Percentiles rank a stretch among this genome's conserved stretches.
Conservation (phyloP, 331 rosid species). For the Acacia concinna region DNA sequence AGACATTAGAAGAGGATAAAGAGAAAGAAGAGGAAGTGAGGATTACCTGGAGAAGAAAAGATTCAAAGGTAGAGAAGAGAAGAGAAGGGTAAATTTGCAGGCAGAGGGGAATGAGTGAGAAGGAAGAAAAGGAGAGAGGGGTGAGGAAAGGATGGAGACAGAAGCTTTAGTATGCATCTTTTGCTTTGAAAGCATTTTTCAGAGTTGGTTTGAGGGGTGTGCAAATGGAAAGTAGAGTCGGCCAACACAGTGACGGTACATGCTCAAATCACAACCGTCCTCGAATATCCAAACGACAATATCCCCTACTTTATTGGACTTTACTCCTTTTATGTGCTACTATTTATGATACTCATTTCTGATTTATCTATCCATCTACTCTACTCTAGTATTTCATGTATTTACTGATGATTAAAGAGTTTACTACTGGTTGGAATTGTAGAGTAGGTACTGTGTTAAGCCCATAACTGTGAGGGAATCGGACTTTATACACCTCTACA, state of each 20-base stretch:
- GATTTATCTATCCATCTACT: neutral
- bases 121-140: constrained; percentile 37
- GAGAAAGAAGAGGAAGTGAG: constrained; percentile 3
- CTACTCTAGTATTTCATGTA: neutral
- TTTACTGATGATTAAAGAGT: neutral
- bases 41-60: neutral
- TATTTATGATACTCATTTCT: neutral
- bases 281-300: neutral
- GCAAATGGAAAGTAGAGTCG: neutral
- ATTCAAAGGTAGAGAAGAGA: constrained; percentile 24
- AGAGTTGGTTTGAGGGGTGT: neutral
- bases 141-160: constrained; percentile 32
- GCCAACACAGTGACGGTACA: neutral
- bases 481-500: neutral
- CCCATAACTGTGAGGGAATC: neutral
- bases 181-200: constrained; percentile 23
- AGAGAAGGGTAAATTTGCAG: constrained; percentile 23
- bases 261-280: neutral
- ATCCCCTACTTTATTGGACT: neutral
- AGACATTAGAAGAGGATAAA: neutral
- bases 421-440: too few species aligned
- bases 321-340: neutral
- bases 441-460: neutral
- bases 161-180: constrained; percentile 6
- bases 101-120: constrained; percentile 52